Percentiles rank a stretch among this genome's conserved stretches.
phyloP scores from a whole-genome alignment of 805 yeast genomes.

The Lipomyces sp. region DNA sequence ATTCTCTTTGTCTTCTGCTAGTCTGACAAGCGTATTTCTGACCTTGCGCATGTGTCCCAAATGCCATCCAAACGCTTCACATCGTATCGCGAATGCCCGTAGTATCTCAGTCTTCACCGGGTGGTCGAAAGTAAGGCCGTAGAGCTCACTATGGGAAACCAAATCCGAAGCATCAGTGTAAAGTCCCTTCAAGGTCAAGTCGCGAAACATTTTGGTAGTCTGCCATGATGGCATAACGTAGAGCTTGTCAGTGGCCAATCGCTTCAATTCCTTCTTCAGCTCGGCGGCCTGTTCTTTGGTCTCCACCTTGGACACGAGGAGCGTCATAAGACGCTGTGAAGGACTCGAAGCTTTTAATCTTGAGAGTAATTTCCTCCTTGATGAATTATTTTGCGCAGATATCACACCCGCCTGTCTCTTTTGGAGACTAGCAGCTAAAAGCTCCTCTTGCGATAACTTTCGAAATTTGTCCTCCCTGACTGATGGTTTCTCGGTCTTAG shows the following conservation, averaged over 20 bases:
- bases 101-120: slow-evolving; percentile 6
- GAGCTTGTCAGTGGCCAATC: slow-evolving; percentile 11
- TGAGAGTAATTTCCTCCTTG: not conserved
- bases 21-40: not conserved
- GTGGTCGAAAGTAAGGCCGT: slow-evolving; percentile 7
- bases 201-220: slow-evolving; percentile 16
- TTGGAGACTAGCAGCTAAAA: slow-evolving; percentile 4
- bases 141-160: not conserved
- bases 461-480: not conserved
- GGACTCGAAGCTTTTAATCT: slow-evolving; percentile 7
- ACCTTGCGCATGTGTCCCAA: slow-evolving; percentile 8
- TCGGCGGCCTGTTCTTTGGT: slow-evolving; percentile 6
- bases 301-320: slow-evolving; percentile 12
- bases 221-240: slow-evolving; percentile 21
- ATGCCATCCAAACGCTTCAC: not conserved
- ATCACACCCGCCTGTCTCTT: not conserved
- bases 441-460: not conserved
- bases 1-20: not conserved
- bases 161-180: not conserved
- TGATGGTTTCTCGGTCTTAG: slow-evolving; percentile 4
- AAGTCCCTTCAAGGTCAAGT: slow-evolving; percentile 17
- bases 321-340: slow-evolving; percentile 9
- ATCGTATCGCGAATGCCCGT: slow-evolving; percentile 4
- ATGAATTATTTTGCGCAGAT: not conserved
- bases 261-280: slow-evolving; percentile 8